These are phyloP conservation scores for Mimosa pudica DNA, from an alignment of 306 rosid genomes.

Conservation along the genomic window DNA sequence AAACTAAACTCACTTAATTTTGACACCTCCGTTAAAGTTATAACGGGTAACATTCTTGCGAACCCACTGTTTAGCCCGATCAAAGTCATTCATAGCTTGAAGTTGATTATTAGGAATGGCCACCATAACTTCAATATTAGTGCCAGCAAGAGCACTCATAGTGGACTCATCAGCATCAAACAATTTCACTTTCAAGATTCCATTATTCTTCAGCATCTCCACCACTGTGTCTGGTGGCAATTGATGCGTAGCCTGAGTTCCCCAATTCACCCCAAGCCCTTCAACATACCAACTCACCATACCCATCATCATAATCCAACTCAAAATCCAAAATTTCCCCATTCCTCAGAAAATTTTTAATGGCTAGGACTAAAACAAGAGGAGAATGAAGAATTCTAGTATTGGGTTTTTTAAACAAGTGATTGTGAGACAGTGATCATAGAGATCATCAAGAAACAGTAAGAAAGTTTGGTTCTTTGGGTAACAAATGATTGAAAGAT, in stretches of 20 bases:
- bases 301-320: conserved; percentile 47
- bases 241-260: conserved; percentile 79
- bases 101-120: conserved; percentile 91
- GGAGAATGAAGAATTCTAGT: conserved; percentile 17
- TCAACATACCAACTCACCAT: conserved; percentile 51
- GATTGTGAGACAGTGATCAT: neutral
- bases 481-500: neutral
- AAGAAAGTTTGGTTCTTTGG: neutral
- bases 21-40: conserved; percentile 72
- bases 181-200: conserved; percentile 82
- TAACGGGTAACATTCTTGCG: conserved; percentile 68
- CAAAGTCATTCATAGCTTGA: conserved; percentile 50
- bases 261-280: conserved; percentile 97
- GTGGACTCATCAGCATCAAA: conserved; percentile 70
- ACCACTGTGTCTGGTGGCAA: conserved; percentile 72
- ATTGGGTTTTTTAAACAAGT: neutral
- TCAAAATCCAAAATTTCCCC: conserved; percentile 39
- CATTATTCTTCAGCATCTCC: conserved; percentile 83
- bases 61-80: conserved; percentile 89
- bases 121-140: conserved; percentile 84
- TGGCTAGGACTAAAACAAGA: neutral
- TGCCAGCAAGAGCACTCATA: conserved; percentile 75
- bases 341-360: conserved; percentile 3
- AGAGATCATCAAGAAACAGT: neutral
- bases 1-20: conserved; percentile 61